phyloP scores from a whole-genome alignment of 2,329 filamentous ascomycete genomes.

The Aspergillus chevalieri region DNA sequence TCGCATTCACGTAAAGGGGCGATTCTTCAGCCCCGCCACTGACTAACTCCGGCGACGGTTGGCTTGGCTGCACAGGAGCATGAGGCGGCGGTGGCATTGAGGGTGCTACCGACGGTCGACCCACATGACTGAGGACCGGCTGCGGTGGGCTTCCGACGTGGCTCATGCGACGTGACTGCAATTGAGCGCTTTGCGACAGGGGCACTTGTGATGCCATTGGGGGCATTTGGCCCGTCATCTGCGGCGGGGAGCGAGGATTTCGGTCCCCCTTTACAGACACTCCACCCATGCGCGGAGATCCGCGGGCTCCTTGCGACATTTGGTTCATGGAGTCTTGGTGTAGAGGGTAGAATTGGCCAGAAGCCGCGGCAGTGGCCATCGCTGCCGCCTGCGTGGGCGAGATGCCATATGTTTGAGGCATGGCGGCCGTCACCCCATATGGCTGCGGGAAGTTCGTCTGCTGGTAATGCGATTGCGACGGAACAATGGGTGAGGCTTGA shows the following conservation, averaged over 20 bases:
- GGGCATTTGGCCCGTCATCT: constrained; percentile 57
- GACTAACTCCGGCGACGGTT: constrained; percentile 74
- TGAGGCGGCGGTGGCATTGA: constrained; percentile 49
- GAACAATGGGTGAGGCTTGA: constrained; percentile 73
- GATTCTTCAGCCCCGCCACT: constrained; percentile 74
- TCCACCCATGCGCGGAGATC: constrained; percentile 70
- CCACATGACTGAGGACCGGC: constrained; percentile 66
- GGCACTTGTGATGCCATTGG: constrained; percentile 42
- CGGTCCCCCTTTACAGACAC: constrained; percentile 66
- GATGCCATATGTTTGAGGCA: constrained; percentile 70
- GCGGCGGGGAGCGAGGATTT: constrained; percentile 68
- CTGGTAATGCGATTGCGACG: constrained; percentile 66
- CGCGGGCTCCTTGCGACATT: constrained; percentile 50
- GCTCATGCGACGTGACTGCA: constrained; percentile 64
- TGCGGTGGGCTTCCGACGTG: constrained; percentile 69
- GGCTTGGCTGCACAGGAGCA: constrained; percentile 58
- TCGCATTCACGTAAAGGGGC: constrained; percentile 94
- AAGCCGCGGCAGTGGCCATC: constrained; percentile 89
- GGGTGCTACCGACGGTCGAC: constrained; percentile 47
- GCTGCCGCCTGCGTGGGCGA: constrained; percentile 81
- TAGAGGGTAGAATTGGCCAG: constrained; percentile 73
- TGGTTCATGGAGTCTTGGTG: constrained; percentile 63
- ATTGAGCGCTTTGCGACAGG: constrained; percentile 52
- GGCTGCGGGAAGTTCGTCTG: constrained; percentile 75
- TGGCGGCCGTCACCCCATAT: constrained; percentile 66